Conservation (phyloP, 257 asterid genomes). For the Cinchona pubescens region DNA sequence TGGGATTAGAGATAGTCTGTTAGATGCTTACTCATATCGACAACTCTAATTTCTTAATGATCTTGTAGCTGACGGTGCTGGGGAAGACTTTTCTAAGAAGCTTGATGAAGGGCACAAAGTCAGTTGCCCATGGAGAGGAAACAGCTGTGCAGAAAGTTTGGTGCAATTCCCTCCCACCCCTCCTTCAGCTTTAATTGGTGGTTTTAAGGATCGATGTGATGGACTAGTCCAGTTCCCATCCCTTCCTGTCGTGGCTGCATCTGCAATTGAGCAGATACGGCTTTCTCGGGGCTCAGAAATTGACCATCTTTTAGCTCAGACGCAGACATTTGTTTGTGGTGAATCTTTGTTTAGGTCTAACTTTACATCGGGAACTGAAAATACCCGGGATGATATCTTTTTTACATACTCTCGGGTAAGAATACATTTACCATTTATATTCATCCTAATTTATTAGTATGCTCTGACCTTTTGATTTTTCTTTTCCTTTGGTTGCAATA, state of each 20-base stretch:
- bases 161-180: conserved; percentile 99
- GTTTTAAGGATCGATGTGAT: conserved; percentile 96
- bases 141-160: conserved; percentile 90
- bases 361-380: conserved; percentile 52
- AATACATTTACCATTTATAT: conserved; percentile 18
- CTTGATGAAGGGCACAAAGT: conserved; percentile 81
- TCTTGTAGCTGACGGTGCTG: conserved; percentile 64
- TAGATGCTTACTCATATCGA: conserved; percentile 13
- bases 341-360: conserved; percentile 78
- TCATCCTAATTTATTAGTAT: conserved; percentile 3
- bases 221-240: conserved; percentile 93
- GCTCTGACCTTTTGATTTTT: conserved; percentile 10
- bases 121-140: conserved; percentile 92
- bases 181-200: conserved; percentile 95
- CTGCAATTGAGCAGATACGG: conserved; percentile 78
- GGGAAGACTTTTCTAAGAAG: conserved; percentile 67
- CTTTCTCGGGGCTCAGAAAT: conserved; percentile 72
- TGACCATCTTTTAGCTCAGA: conserved; percentile 76
- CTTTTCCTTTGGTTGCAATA: conserved; percentile 16
- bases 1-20: conserved; percentile 14
- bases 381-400: conserved; percentile 65
- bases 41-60: conserved; percentile 27
- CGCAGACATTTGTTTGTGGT: conserved; percentile 53
- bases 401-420: conserved; percentile 79
- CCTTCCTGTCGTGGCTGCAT: conserved; percentile 78